phyloP scores from a whole-genome alignment of 2,329 filamentous ascomycete genomes.

The Lachnellula arida region DNA sequence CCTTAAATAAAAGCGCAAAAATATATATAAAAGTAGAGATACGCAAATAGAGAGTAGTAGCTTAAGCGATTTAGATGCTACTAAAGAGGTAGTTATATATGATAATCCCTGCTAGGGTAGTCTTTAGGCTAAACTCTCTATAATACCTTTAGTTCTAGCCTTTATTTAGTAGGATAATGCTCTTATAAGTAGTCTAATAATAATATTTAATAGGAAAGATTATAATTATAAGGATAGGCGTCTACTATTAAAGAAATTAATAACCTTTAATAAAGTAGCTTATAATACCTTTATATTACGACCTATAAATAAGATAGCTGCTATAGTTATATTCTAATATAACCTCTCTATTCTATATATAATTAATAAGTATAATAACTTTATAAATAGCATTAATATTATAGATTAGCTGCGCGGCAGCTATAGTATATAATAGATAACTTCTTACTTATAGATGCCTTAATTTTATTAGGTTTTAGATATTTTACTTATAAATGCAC shows the following conservation, averaged over 20 bases:
- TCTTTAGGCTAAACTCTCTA: no score
- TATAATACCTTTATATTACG: background rate
- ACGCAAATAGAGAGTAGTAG: no score
- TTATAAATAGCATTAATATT: background rate
- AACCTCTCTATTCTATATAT: background rate
- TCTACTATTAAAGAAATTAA: background rate
- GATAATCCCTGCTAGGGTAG: no score
- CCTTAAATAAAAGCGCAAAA: background rate
- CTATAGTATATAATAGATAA: background rate
- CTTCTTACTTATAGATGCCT: background rate
- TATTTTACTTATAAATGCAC: background rate
- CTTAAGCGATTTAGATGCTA: no score
- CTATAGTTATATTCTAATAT: background rate
- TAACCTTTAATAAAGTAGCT: background rate
- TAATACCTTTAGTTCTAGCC: background rate
- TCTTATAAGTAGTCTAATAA: background rate
- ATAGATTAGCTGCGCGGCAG: background rate
- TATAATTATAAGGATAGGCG: background rate
- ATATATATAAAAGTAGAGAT: background rate
- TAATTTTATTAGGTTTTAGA: background rate
- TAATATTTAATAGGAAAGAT: background rate
- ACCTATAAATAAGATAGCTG: background rate
- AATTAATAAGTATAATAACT: background rate
- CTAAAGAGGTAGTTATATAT: no score
- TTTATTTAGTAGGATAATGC: background rate